Conservation (phyloP, 805 yeast species). For the Wickerhamomyces mucosus region DNA sequence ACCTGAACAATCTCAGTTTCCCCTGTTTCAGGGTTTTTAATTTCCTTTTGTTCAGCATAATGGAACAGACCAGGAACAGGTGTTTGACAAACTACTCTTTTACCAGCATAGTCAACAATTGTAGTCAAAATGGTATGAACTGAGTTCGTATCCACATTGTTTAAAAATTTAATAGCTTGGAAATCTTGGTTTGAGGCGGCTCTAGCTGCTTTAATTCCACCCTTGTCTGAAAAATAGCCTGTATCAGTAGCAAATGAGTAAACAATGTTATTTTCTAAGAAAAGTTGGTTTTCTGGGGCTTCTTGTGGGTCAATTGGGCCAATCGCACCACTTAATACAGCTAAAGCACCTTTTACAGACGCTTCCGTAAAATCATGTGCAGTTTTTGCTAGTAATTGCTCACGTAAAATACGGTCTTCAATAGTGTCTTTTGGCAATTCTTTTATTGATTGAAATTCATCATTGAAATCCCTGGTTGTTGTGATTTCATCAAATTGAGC, state of each 20-base stretch:
- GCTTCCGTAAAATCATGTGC: conserved; percentile 67
- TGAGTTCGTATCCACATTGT: conserved; percentile 52
- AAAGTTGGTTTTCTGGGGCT: conserved; percentile 51
- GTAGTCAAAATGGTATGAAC: conserved; percentile 69
- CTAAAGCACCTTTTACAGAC: conserved; percentile 73
- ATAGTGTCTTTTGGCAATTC: conserved; percentile 55
- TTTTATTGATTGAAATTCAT: conserved; percentile 74
- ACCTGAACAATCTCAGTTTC: conserved; percentile 26
- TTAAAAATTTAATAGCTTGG: conserved; percentile 57
- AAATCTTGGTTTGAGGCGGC: conserved; percentile 74
- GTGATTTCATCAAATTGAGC: conserved; percentile 14
- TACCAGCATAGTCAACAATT: conserved; percentile 86
- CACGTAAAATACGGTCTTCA: conserved; percentile 65
- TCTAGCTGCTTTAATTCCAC: conserved; percentile 83
- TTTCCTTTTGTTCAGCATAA: conserved; percentile 28
- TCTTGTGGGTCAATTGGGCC: conserved; percentile 78
- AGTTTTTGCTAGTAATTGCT: conserved; percentile 60
- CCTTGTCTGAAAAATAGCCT: conserved; percentile 54
- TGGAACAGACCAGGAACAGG: conserved; percentile 79
- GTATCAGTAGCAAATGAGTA: conserved; percentile 73
- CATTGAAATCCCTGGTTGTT: conserved; percentile 75
- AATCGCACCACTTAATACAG: conserved; percentile 64
- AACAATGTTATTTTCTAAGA: conserved; percentile 73
- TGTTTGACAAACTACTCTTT: conserved; percentile 82
- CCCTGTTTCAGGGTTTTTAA: conserved; percentile 32